Conservation (phyloP, 2,329 filamentous ascomycete species). For the Fusarium chlamydosporum region DNA sequence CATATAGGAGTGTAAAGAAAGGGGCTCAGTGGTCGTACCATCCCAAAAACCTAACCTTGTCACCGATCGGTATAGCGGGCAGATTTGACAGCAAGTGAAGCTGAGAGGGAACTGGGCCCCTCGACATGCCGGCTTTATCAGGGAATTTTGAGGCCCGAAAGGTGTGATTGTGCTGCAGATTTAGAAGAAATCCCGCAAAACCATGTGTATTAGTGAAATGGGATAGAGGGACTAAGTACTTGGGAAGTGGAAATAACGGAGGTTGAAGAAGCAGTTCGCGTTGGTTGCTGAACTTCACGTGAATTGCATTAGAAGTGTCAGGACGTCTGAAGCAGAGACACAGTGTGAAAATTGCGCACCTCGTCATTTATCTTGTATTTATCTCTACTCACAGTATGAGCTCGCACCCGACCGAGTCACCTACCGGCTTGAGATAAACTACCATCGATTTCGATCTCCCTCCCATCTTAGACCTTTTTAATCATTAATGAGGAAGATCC, state of each 20-base stretch:
- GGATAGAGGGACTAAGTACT: background rate
- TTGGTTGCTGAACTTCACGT: slow-evolving; percentile 37
- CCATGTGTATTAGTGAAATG: slow-evolving; percentile 1
- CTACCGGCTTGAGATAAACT: background rate
- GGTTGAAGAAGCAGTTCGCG: slow-evolving; percentile 30
- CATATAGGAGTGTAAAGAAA: slow-evolving; percentile 11
- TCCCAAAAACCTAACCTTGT: slow-evolving; percentile 93
- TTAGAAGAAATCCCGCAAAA: slow-evolving; percentile 32
- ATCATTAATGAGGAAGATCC: background rate
- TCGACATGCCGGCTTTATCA: slow-evolving; percentile 60
- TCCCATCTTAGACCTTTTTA: background rate
- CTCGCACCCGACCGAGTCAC: slow-evolving; percentile 23
- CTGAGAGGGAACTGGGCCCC: slow-evolving; percentile 73
- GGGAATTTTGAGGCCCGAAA: slow-evolving; percentile 38
- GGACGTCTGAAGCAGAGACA: slow-evolving; percentile 3
- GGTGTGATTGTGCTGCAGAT: slow-evolving; percentile 39
- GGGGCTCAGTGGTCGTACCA: slow-evolving; percentile 73
- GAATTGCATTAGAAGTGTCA: slow-evolving; percentile 5
- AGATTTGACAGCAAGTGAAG: slow-evolving; percentile 76
- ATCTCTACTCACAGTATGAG: slow-evolving; percentile 5
- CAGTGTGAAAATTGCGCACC: slow-evolving; percentile 16
- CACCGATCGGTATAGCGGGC: slow-evolving; percentile 64
- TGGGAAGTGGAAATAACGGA: slow-evolving; percentile 9
- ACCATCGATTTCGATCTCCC: background rate
- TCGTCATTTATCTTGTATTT: background rate